phyloP scores from a whole-genome alignment of 2,329 filamentous ascomycete species.

The Phialophora expanda region DNA sequence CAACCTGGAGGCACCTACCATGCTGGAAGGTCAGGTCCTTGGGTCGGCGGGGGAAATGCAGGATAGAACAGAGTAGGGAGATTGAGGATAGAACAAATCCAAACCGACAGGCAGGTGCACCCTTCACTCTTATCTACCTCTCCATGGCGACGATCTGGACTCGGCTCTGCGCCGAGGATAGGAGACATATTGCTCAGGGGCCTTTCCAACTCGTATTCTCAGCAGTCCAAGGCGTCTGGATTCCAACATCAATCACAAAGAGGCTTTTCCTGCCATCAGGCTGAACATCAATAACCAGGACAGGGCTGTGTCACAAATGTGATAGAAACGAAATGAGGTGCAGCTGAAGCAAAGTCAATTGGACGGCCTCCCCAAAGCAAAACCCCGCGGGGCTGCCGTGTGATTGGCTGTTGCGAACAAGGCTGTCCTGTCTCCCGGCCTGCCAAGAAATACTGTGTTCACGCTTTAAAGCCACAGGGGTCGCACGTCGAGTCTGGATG shows the following conservation, averaged over 20 bases:
- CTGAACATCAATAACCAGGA: constrained; percentile 5
- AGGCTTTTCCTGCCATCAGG: constrained; percentile 2
- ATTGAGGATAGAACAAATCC: neutral
- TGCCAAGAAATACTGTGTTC: neutral
- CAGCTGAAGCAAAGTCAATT: neutral
- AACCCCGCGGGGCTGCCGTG: too few species aligned
- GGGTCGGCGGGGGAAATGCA: neutral
- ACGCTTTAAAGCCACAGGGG: constrained; percentile 5
- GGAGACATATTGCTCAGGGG: constrained; percentile 1
- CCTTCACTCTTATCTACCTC: neutral
- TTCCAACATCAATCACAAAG: constrained; percentile 3
- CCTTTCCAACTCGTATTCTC: constrained; percentile 8
- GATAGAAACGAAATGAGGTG: constrained; percentile 8
- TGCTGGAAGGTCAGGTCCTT: neutral
- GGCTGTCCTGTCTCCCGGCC: neutral
- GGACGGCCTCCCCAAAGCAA: neutral
- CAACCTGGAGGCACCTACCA: neutral
- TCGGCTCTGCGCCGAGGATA: neutral
- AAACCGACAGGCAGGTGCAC: neutral
- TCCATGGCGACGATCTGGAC: neutral
- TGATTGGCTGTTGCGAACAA: neutral
- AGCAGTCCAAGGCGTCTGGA: neutral
- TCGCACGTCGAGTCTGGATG: neutral
- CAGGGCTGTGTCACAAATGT: neutral
- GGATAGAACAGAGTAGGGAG: neutral